Evolutionary conservation across 2,329 filamentous ascomycete genomes (phyloP).

Genomic region (Colletotrichum karsti): DNA sequence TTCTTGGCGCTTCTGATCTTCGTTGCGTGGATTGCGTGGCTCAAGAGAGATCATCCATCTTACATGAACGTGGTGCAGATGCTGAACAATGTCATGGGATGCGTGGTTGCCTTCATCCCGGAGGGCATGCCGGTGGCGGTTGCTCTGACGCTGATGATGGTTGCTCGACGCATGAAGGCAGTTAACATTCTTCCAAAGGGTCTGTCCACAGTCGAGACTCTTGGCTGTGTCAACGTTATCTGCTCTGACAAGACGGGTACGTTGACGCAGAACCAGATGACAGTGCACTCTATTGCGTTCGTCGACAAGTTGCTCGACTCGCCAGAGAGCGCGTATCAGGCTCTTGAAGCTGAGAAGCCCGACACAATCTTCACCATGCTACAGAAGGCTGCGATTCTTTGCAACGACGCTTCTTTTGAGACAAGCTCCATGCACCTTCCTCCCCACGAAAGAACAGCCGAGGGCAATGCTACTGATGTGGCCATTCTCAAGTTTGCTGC

Average conservation of each 20-base stretch:
- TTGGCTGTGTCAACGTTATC: background rate
- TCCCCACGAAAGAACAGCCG: background rate
- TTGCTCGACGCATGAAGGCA: conserved; percentile 51
- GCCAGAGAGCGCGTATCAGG: background rate
- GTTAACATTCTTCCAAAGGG: conserved; percentile 42
- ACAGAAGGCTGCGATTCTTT: accelerated
- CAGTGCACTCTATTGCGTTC: conserved; percentile 47
- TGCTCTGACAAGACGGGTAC: conserved; percentile 53
- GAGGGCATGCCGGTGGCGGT: conserved; percentile 51
- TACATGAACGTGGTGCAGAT: background rate
- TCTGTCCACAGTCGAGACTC: background rate
- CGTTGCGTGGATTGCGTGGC: conserved; percentile 49
- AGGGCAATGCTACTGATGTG: background rate
- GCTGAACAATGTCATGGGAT: background rate
- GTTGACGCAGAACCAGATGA: conserved; percentile 54
- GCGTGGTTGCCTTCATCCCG: conserved; percentile 6
- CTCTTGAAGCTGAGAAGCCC: background rate
- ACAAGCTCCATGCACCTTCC: background rate
- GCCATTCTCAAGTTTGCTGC: background rate
- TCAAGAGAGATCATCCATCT: conserved; percentile 40
- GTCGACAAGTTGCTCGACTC: conserved; percentile 36
- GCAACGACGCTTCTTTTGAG: background rate
- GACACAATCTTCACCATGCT: background rate
- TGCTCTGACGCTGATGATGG: conserved; percentile 50
- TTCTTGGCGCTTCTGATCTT: background rate